Evolutionary conservation across 2,329 filamentous ascomycete species (phyloP).

Genomic region (Curvularia hawaiiensis): DNA sequence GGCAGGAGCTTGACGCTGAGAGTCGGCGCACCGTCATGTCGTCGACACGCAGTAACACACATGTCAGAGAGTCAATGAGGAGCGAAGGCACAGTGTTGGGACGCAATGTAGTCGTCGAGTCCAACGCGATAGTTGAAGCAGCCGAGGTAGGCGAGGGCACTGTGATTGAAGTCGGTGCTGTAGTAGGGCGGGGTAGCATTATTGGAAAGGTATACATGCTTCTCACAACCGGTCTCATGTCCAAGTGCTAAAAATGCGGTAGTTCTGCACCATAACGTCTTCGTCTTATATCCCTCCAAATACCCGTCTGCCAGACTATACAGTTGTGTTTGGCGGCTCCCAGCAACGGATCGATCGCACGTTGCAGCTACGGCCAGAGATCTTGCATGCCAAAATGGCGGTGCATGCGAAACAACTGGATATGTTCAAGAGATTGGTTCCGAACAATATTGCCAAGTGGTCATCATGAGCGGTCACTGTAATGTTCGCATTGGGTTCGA

Average conservation of each 20-base stretch:
- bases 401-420: slow-evolving; percentile 45
- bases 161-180: slow-evolving; percentile 41
- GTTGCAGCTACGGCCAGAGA: slow-evolving; percentile 37
- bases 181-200: slow-evolving; percentile 40
- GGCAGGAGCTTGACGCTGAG: slow-evolving; percentile 23
- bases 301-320: slow-evolving; percentile 52
- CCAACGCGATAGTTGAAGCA: slow-evolving; percentile 49
- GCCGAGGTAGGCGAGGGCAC: slow-evolving; percentile 46
- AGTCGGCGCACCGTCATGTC: slow-evolving; percentile 22
- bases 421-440: slow-evolving; percentile 42
- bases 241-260: slow-evolving; percentile 3
- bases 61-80: slow-evolving; percentile 22
- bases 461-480: slow-evolving; percentile 8
- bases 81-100: slow-evolving; percentile 47
- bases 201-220: slow-evolving; percentile 49
- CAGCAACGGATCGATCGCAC: slow-evolving; percentile 49
- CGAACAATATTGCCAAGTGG: slow-evolving; percentile 47
- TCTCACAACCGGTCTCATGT: background rate
- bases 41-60: slow-evolving; percentile 16
- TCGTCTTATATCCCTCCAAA: slow-evolving; percentile 43
- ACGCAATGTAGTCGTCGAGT: slow-evolving; percentile 52
- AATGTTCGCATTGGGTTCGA: background rate
- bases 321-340: slow-evolving; percentile 50
- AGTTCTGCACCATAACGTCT: slow-evolving; percentile 54
- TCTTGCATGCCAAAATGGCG: slow-evolving; percentile 34